Conservation (phyloP, 2,329 filamentous ascomycete genomes). For the Diaporthe vaccinii region DNA sequence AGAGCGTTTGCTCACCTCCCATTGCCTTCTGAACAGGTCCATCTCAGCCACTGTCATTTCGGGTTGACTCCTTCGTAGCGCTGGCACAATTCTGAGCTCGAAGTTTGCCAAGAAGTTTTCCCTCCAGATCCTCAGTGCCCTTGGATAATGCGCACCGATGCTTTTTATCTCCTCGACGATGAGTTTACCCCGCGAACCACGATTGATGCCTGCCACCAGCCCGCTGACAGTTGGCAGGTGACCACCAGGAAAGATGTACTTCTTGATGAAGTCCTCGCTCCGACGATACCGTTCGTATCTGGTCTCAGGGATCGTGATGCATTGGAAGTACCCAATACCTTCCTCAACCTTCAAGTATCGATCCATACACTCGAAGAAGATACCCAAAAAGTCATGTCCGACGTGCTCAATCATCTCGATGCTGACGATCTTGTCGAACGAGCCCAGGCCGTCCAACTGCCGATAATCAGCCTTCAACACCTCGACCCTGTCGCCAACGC, state of each 20-base stretch:
- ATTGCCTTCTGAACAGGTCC: slow-evolving; percentile 33
- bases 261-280: slow-evolving; percentile 41
- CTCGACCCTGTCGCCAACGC: slow-evolving; percentile 26
- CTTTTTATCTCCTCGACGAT: slow-evolving; percentile 41
- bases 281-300: slow-evolving; percentile 33
- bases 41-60: slow-evolving; percentile 33
- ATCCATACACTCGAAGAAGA: slow-evolving; percentile 41
- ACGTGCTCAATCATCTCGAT: slow-evolving; percentile 43
- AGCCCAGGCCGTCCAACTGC: slow-evolving; percentile 14
- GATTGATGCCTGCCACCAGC: slow-evolving; percentile 35
- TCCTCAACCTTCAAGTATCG: slow-evolving; percentile 34
- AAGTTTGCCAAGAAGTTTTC: slow-evolving; percentile 33
- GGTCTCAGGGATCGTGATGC: slow-evolving; percentile 41
- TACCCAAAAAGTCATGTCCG: slow-evolving; percentile 36
- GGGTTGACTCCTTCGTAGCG: slow-evolving; percentile 16
- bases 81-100: slow-evolving; percentile 34
- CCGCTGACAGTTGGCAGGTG: slow-evolving; percentile 40
- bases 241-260: slow-evolving; percentile 41
- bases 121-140: slow-evolving; percentile 36
- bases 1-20: slow-evolving; percentile 35
- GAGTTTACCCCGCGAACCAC: slow-evolving; percentile 34
- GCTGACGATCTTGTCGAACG: slow-evolving; percentile 40
- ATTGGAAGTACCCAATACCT: slow-evolving; percentile 39
- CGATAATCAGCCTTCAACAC: slow-evolving; percentile 40
- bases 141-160: slow-evolving; percentile 37